Evolutionary conservation across 768 basidiomycete species (phyloP), one percentile per base, ranked within the genome.

Genomic region (Hericium rajendrae): DNA sequence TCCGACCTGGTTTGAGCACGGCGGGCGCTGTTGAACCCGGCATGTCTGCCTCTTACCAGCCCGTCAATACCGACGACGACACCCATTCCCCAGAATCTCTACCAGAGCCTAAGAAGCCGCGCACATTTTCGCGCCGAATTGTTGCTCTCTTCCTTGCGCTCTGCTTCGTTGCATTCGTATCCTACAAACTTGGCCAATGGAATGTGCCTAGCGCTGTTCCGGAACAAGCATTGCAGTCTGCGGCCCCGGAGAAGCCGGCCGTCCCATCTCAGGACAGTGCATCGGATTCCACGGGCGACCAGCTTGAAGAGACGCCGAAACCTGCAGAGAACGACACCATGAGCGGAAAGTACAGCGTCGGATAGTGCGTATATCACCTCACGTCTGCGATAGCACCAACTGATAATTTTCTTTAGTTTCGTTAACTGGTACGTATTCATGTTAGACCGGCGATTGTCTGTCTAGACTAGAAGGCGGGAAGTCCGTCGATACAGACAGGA

Each of bases 271-370:
- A 32, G 32, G 32, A 32, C 32, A 32, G 32, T 32, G 32, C 32
- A 32, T 10, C 11, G 24, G 51, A 40, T 16, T 46, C 43, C 46
- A 49, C 46, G 48, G 43, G 55, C 50, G 50, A 48, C 22, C 8
- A 37, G 8, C 41, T 38, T 20, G 52, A 6, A 20, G 52, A 39
- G 22, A 28, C 38, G 15, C 38, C 54, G 1, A n/a, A 38, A 26
- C 51, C 51, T 55, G 52, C 57, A 57, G 54, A 61, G 62, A 37
- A 59, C 62, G 60, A 60, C 61, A 60, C 67, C 16, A 55, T 10
- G 16, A 76, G 67, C 51, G 68, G 69, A 60, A 91, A 88, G 70
- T 83, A 83, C 67, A 89, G 85, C 59, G 80, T 91, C 63, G 88
- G 87, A 77, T 91, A 90, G 86, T 90, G 64, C 69, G 88, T 79